Base-by-base conservation (phyloP, 208 protist species). In the Trypanosoma boissoni region DNA sequence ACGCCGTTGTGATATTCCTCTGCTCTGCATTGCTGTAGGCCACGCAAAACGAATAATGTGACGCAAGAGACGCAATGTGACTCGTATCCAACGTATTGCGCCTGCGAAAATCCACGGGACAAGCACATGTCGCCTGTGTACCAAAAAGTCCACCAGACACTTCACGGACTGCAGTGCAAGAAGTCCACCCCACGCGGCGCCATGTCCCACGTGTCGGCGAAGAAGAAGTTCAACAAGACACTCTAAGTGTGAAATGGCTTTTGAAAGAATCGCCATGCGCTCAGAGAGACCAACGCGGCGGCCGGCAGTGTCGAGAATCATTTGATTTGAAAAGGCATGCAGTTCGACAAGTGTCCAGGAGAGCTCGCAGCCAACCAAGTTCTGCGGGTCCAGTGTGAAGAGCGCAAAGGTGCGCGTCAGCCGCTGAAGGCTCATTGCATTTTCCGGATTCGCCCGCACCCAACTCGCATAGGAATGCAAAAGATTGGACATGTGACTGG, bases 401-500 rank as follows among this genome's bases (percentile, higher is more conserved):
- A 92, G 65, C 8, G 78, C 68, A 18, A 85, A 58, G 51, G 80
- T 81, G 36, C 78, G 77, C 14, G 74, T 76, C 14, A 95, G 59
- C 32, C 82, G 79, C 59, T 92, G 83, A 12, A 95, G 67, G 43
- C 67, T 75, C 1, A 39, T 31, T 1, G 80, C 80, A 46, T 78
- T 83, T n/a, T 91, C 82, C 8, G 50, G 58, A 57, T 92, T 86
- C 7, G 63, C 44, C n/a, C 84, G 80, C 3, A 92, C 84, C 88
- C 88, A 95, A 20, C 62, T 53, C 3, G 72, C 63, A 61, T 95
- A 95, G 51, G 58, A 7, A 80, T 56, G 8, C 70, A 85, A 24
- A 16, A 63, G 29, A 27, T 12, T 42, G 1, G 37, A 7, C 44
- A 34, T 20, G n/a, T n/a, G n/a, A n/a, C n/a, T n/a, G n/a, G n/a